These are phyloP conservation scores for Microglena sp. DNA, from an alignment of 139 green algal genomes.

Conservation along the genomic window DNA sequence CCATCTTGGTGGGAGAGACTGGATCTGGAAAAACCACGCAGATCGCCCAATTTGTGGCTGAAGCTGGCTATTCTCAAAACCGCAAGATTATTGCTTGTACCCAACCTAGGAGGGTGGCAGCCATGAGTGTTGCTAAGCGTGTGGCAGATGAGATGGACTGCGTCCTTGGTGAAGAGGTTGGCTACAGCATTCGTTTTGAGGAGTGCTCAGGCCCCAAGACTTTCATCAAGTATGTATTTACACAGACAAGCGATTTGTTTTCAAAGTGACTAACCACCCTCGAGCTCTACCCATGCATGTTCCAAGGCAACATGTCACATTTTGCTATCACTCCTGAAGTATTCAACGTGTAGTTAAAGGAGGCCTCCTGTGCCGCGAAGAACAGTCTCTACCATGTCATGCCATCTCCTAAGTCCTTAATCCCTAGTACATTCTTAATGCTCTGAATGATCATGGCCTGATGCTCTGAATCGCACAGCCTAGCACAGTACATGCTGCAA, in stretches of 20 bases:
- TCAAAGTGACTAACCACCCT: too few species aligned
- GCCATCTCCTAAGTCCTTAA: too few species aligned
- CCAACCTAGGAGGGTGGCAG: slow-evolving; percentile 89
- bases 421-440: too few species aligned
- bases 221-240: slow-evolving; percentile 86
- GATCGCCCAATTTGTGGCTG: slow-evolving; percentile 92
- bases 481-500: too few species aligned
- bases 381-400: too few species aligned
- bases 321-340: too few species aligned
- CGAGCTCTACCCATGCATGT: too few species aligned
- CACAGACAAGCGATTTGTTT: not conserved
- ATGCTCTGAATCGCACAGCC: too few species aligned
- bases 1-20: slow-evolving; percentile 96
- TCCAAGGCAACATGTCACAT: too few species aligned
- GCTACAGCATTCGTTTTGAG: slow-evolving; percentile 98
- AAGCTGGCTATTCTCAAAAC: slow-evolving; percentile 69
- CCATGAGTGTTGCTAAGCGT: slow-evolving; percentile 91
- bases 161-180: slow-evolving; percentile 73
- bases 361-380: too few species aligned
- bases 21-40: slow-evolving; percentile 98
- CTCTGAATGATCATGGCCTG: too few species aligned
- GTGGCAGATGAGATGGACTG: slow-evolving; percentile 93
- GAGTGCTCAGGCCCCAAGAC: slow-evolving; percentile 85
- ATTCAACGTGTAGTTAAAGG: too few species aligned
- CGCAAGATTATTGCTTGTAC: slow-evolving; percentile 67